Evolutionary conservation across 2,329 filamentous ascomycete species (phyloP), one percentile per base, ranked within the genome.

Genomic region (Fonsecaea monophora): DNA sequence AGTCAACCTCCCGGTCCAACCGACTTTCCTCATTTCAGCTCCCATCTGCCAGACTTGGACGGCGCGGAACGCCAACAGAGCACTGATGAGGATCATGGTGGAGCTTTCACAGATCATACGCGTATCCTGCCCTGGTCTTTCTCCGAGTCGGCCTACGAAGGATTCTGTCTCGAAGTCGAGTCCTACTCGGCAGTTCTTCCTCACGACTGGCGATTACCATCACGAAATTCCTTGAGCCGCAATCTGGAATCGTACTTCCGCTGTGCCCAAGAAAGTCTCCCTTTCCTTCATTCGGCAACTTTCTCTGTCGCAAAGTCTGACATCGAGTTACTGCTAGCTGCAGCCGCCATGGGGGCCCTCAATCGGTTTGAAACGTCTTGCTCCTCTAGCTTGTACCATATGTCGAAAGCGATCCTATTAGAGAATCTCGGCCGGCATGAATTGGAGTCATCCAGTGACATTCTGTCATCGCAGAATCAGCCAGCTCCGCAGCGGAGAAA

Each of bases 191-290:
- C 58, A 38, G 54, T 54, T 13, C 48, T 61, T 1, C 61, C 62
- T 2, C n/a, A 32, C 15, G 75, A 74, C 54, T 92, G 92, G 70
- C 83, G 87, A 2, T 85, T 92, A 58, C 89, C 90, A 1, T 91
- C 89, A 4, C 84, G 89, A 2, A 85, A 91, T 70, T 90, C 90
- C 0, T 75, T 92, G 34, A 88, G 87, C 2, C 80, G 90, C 38
- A 92, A 91, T 68, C 77, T 92, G 37, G 88, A 90, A 66, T 89
- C 89, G 1, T 92, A 91, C 72, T 85, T 91, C 61, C 86, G 84
- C 65, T 89, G 89, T 0, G 91, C 92, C 65, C 82, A 87, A 65
- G 81, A 84, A 32, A 84, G 87, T 67, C 80, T 87, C 48, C 85
- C 85, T 0, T 87, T 92, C 68, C 79, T 92, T 34, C 90, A 92